Evolutionary conservation across 1,139 yeast species (phyloP), one percentile per base, ranked within the genome.

Genomic region (Pichia sp.): DNA sequence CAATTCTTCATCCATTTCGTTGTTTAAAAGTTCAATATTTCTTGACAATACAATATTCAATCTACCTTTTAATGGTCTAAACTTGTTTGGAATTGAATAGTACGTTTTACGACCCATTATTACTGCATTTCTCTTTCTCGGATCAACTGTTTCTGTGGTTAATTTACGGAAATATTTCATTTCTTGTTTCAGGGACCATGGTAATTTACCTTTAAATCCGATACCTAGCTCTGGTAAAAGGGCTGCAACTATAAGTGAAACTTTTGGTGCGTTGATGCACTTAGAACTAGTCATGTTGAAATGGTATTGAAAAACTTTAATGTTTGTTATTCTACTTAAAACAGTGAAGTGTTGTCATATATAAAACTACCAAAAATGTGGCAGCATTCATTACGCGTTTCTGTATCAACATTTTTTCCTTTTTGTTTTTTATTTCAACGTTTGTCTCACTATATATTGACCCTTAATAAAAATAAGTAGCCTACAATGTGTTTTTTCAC

Each of bases 101-200:
- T 97, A 92, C 1, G 98, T 92, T 61, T 82, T 85, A 49, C 97
- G 74, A 7, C 99, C 99, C 99, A 94, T 92, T 11, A 94, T 74
- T 15, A 94, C 97, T 0, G 89, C 95, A 59, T 90, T 87, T 48
- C 68, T 63, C 50, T 66, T 67, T 7, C 51, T 51, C 7, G 71
- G 59, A 39, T 65, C 66, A 6, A 48, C 48, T 24, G 74, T 68
- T 48, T 57, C 56, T 4, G 81, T 68, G 0, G 98, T 92, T 18
- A 86, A 84, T 48, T 79, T 78, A 51, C 79, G 76, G 70, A 92
- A 92, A 64, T 83, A 92, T 60, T 79, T 79, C 82, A 94, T 87
- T 64, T 92, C 99, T 49, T 82, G 75, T 47, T 80, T 73, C 30
- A 92, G 72, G 45, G 83, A 73, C 99, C 99, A 92, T 8, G 99